A percentile compares a stretch with the other conserved stretches of the same genome.
phyloP scores from a whole-genome alignment of 352 stramenopile species.

The Phytophthora crassamura region DNA sequence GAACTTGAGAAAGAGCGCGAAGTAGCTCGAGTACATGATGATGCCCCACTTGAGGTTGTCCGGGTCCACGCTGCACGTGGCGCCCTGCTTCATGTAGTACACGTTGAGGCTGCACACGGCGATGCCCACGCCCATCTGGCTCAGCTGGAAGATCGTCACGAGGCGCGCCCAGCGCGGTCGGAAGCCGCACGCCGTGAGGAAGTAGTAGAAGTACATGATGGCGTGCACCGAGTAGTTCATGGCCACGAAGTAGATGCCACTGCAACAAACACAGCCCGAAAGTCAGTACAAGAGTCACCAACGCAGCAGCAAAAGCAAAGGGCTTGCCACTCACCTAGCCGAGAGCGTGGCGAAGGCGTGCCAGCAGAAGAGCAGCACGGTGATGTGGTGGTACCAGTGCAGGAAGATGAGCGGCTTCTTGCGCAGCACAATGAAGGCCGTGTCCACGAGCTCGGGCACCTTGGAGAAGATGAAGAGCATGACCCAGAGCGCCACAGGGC shows the following conservation, averaged over 20 bases:
- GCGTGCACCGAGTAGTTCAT: slow-evolving; percentile 99
- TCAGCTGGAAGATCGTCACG: slow-evolving; percentile 92
- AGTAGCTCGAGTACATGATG: slow-evolving; percentile 96
- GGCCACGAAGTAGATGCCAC: slow-evolving; percentile 96
- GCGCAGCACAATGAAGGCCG: slow-evolving; percentile 97
- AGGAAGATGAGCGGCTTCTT: slow-evolving; percentile 98
- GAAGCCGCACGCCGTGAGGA: slow-evolving; percentile 86
- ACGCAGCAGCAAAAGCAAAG: slow-evolving; percentile 24
- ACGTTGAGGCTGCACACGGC: slow-evolving; percentile 73
- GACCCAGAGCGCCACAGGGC: slow-evolving; percentile 77
- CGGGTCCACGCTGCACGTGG: slow-evolving; percentile 76
- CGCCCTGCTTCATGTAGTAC: slow-evolving; percentile 81
- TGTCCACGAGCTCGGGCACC: slow-evolving; percentile 96
- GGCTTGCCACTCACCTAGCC: slow-evolving; percentile 58
- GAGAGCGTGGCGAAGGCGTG: slow-evolving; percentile 94
- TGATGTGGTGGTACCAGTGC: slow-evolving; percentile 99
- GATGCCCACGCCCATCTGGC: slow-evolving; percentile 87
- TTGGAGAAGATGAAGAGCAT: slow-evolving; percentile 92
- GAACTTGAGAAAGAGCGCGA: slow-evolving; percentile 94
- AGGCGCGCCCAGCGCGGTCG: slow-evolving; percentile 78
- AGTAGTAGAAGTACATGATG: slow-evolving; percentile 98
- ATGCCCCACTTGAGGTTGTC: slow-evolving; percentile 91
- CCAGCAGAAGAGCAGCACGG: slow-evolving; percentile 98
- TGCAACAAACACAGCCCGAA: slow-evolving; percentile 23
- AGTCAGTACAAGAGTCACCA: slow-evolving; percentile 21